Base-by-base conservation (phyloP, 352 stramenopile genomes). In the Globisporangium ultimum region DNA sequence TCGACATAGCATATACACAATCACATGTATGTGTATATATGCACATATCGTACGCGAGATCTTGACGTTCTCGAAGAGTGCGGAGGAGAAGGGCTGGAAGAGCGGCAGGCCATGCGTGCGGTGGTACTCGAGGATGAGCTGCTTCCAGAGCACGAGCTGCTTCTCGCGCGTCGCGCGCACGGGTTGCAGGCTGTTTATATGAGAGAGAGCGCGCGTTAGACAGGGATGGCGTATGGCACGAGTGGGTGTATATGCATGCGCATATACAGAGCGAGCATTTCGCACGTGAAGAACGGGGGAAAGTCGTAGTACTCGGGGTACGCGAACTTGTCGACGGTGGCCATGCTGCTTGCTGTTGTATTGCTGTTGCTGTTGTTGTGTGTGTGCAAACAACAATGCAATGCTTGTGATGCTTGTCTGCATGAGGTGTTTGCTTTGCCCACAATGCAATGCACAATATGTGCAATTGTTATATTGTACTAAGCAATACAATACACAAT, bases 261-360 rank as follows among this genome's bases (percentile, higher is more conserved):
- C 10, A 28, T 12, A 36, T 21, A 21, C 4, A 28, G n/a, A 46
- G n/a, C 4, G 0, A 12, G 28, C n/a, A 49, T 0, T 43, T 43
- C 70, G 61, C 60, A 88, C 77, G 85, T 94, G 70, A 93, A 94
- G 63, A 94, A 94, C 17, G 85, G 85, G 28, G 85, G 85, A 55
- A 94, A 94, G 64, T 92, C 74, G 73, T 91, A 92, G 67, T 91
- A 91, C 63, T 94, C 85, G 4, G 85, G 85, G 67, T 91, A 94
- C 53, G 75, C 72, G 67, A 92, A 94, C 57, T 87, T 85, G 65
- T 92, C 79, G 53, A 81, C 72, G 10, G 63, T 60, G 71, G 57
- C 50, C 45, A 66, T 66, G 10, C 3, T 45, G 17, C 7, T 18
- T 48, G 20, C 34, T 38, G 32, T 7, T 50, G 36, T 13, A 8